Base-by-base conservation (phyloP, 202 grass and related monocot genomes). In the Zizania palustris region DNA sequence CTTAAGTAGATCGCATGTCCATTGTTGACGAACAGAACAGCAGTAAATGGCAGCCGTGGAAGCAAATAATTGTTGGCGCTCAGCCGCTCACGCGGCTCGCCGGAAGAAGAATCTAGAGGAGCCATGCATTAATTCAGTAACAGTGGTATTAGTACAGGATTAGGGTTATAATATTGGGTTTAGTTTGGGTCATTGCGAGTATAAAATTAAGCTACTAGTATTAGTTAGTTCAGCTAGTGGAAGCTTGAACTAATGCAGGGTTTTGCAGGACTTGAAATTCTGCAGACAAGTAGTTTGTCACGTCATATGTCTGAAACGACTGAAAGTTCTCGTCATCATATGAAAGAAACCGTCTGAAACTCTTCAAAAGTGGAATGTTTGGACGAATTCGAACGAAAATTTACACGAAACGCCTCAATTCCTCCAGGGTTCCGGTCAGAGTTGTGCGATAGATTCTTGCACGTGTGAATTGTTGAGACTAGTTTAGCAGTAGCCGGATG, bases 1-100 rank as follows among this genome's bases (percentile, higher is more conserved):
- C 28, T 28, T 3, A 45, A 74, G 70, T 56, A 66, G 76, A 61
- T 80, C 79, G 75, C 75, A 43, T 61, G 75, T 67, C 82, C 82
- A 66, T 40, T 69, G 53, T 51, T 46, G 11, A 12, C 60, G 58
- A 65, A 34, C 19, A 51, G 58, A 65, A 34, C 19, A 51, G 42
- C 2, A 39, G 3, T 41, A 33, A 28, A 56, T 60, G 6, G 20
- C 57, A n/a, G 21, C 8, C 6, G 28, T 61, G 11, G 11, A 35
- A 61, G 38, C 11, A 66, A 20, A 44, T 19, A 66, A 44, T 44
- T 20, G 10, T 14, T 13, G 9, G 0, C 3, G 45, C 45, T 13
- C 51, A 20, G 9, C 0, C 3, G 45, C 45, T 13, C 51, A 20
- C 51, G 51, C 51, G 51, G 51, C 51, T 55, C 51, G n/a, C 19